A percentile compares a stretch with the other conserved stretches of the same genome.
Evolutionary conservation across 2,329 filamentous ascomycete species (phyloP).

Genomic region (Colletotrichum sp.): DNA sequence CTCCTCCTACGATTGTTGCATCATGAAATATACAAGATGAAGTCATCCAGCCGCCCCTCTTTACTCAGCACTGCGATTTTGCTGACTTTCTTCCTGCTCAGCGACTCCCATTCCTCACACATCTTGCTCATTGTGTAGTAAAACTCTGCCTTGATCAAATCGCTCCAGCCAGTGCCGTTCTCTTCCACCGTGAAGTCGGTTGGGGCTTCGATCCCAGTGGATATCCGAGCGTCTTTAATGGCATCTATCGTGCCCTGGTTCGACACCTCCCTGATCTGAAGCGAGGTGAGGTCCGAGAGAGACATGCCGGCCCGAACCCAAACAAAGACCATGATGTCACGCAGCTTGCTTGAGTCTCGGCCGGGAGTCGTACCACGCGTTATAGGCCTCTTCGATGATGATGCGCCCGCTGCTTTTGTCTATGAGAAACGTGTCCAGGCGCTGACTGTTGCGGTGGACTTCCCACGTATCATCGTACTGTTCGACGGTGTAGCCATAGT

Average conservation of each 20-base stretch:
- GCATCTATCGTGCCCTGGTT: neutral
- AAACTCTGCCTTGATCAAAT: neutral
- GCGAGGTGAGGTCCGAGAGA: neutral
- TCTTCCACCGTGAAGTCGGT: neutral
- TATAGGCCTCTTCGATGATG: neutral
- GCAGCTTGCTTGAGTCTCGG: neutral
- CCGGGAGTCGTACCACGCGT: neutral
- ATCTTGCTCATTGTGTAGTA: neutral
- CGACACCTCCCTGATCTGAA: neutral
- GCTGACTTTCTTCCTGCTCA: neutral
- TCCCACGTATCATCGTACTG: neutral
- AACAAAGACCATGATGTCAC: neutral
- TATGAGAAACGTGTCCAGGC: neutral
- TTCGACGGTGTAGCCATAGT: neutral
- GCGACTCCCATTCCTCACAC: neutral
- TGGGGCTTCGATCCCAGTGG: neutral
- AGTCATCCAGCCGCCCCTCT: neutral
- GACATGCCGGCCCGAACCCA: neutral
- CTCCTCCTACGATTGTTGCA: neutral
- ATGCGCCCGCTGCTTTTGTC: neutral
- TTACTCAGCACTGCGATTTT: neutral
- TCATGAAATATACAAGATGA: neutral
- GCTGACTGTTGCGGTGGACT: neutral
- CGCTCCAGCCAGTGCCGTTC: neutral
- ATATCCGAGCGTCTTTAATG: neutral